Percentiles rank a stretch among this genome's conserved stretches.
phyloP scores from a whole-genome alignment of 371 early-diverging fungal genomes.

The Fennellomyces sp. region DNA sequence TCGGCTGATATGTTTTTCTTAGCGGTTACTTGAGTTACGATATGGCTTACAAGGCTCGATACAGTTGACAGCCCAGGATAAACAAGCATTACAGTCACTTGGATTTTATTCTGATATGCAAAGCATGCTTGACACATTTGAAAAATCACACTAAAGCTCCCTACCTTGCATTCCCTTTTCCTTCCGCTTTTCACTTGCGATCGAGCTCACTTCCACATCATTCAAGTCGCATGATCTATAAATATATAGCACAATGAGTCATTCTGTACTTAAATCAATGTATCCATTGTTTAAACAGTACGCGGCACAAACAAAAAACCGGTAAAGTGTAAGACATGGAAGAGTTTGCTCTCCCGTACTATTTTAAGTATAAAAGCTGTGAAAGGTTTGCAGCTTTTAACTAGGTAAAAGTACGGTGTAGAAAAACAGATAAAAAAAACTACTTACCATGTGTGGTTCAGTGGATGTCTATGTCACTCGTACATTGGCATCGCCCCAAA shows the following conservation, averaged over 20 bases:
- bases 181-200: not conserved
- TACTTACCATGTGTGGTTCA: not conserved
- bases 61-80: constrained; percentile 18
- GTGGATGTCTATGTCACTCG: too few species aligned
- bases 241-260: not conserved
- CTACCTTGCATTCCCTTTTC: not conserved
- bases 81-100: constrained; percentile 23
- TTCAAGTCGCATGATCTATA: not conserved
- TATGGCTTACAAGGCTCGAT: not conserved
- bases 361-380: constrained; percentile 1
- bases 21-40: constrained; percentile 1
- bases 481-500: too few species aligned
- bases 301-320: not conserved
- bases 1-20: not conserved
- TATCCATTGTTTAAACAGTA: constrained; percentile 5
- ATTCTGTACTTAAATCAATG: not conserved
- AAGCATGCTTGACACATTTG: constrained; percentile 7
- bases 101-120: constrained; percentile 32
- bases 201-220: constrained; percentile 6
- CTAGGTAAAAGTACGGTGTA: constrained; percentile 2
- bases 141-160: not conserved
- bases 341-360: not conserved
- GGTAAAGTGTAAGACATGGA: constrained; percentile 5
- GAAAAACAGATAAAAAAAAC: not conserved
- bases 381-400: not conserved